Percentiles rank a stretch among this genome's conserved stretches.
These are phyloP conservation scores for Claviceps arundinis DNA, from an alignment of 2,329 filamentous ascomycete species.

Conservation along the genomic window DNA sequence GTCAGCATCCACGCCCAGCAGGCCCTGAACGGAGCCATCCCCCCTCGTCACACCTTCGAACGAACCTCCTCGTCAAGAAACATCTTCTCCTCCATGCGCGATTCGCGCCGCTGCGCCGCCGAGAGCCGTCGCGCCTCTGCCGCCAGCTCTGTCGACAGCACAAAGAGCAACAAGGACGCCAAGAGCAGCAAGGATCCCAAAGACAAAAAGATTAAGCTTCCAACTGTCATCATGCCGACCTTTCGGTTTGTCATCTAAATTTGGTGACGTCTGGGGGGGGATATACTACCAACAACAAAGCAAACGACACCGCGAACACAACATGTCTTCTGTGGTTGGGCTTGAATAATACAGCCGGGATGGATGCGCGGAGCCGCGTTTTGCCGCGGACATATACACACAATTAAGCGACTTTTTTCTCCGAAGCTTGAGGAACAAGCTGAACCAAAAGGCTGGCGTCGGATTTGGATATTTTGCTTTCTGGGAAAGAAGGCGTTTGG, in stretches of 20 bases:
- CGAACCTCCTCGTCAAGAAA: background rate
- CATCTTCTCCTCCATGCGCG: constrained; percentile 4
- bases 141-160: background rate
- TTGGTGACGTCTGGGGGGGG: background rate
- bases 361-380: too few species aligned
- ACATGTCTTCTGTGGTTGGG: too few species aligned
- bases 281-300: background rate
- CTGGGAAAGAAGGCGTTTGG: background rate
- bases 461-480: background rate
- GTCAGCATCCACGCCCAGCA: background rate
- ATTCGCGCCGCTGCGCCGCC: background rate
- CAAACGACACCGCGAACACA: too few species aligned
- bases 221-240: background rate
- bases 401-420: background rate
- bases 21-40: background rate
- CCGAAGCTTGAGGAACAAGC: background rate
- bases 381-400: background rate
- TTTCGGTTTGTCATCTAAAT: constrained; percentile 5
- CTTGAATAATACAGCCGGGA: too few species aligned
- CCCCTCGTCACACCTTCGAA: background rate
- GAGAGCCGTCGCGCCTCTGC: constrained; percentile 2
- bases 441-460: background rate
- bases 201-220: constrained; percentile 3
- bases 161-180: background rate
- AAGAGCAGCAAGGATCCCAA: constrained; percentile 2